Evolutionary conservation across 176 grass and related monocot species (phyloP), one percentile per base, ranked within the genome.

Genomic region (Urochloa ruziziensis): DNA sequence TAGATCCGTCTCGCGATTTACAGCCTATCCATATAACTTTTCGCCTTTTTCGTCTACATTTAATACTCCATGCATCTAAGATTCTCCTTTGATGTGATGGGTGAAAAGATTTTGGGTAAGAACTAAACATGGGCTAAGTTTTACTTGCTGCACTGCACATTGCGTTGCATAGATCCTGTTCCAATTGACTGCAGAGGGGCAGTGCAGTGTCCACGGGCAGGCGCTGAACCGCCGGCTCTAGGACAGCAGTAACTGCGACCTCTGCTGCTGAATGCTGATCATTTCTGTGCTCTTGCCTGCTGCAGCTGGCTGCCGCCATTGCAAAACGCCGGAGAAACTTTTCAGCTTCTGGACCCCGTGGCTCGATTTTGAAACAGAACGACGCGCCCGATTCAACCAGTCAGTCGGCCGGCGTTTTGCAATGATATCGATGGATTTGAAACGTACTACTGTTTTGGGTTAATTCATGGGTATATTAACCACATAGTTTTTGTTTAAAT

Each of bases 291-390:
- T 40, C 62, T 84, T 28, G 34, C 23, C 37, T 62, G 63, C 28
- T 30, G 56, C 54, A 19, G 46, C 53, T 25, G n/a, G 27, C 48
- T 27, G 79, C 35, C 2, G 42, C 36, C 67, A 18, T 61, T 11
- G 23, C 54, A 48, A 27, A 43, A 42, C 37, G 23, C 33, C 33
- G 24, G 11, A 2, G 17, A 63, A 21, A 13, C 24, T n/a, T 57
- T 57, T 67, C 48, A 57, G 72, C 47, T 67, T 24, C 33, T 66
- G 44, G 46, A 25, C 33, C 33, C 59, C 29, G 6, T 24, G 0
- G 9, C 59, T 54, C 43, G 3, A 58, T 57, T 83, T 84, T 59
- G 67, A 85, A 84, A 76, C 73, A 16, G 27, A 39, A 68, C 21
- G 65, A 68, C 21, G 65, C 65, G 65, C 65, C 35, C 34, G 10